Percentiles rank a stretch among this genome's conserved stretches.
Evolutionary conservation across 352 stramenopile species (phyloP).

Genomic region (Plasmopara muralis): DNA sequence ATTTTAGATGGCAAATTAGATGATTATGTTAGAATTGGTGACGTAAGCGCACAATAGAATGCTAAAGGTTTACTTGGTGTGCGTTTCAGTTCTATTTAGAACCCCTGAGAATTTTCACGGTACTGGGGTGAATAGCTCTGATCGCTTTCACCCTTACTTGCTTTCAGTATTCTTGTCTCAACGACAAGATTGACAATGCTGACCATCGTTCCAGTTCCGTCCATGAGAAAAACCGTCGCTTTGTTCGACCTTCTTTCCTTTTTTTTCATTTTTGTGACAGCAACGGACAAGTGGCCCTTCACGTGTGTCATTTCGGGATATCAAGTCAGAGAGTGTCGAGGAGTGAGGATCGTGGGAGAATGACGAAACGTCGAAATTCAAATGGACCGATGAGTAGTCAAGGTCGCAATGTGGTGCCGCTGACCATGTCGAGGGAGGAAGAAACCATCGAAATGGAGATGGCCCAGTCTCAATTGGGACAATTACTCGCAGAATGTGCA

Average conservation of each 20-base stretch:
- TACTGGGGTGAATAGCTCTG: too few relatives aligned
- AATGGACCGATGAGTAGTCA: constrained; percentile 15
- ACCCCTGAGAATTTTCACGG: too few relatives aligned
- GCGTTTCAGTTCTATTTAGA: too few relatives aligned
- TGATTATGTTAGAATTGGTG: constrained; percentile 44
- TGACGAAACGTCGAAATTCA: neutral
- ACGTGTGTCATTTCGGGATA: too few relatives aligned
- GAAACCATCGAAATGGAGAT: constrained; percentile 23
- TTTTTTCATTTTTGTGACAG: too few relatives aligned
- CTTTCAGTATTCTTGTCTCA: too few relatives aligned
- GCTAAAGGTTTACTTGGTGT: constrained; percentile 23
- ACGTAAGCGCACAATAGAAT: constrained; percentile 41
- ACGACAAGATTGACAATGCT: neutral
- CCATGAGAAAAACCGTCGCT: neutral
- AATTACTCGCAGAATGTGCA: constrained; percentile 33
- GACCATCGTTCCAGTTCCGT: neutral
- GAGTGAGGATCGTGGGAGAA: constrained; percentile 10
- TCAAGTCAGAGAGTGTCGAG: too few relatives aligned
- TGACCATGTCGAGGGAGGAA: constrained; percentile 44
- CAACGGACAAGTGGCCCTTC: too few relatives aligned
- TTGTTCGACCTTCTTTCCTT: too few relatives aligned
- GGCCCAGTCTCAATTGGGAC: constrained; percentile 19
- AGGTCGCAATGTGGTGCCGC: constrained; percentile 43
- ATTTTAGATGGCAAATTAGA: constrained; percentile 43
- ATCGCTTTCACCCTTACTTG: too few relatives aligned